Percentiles rank a stretch among this genome's conserved stretches.
These are phyloP conservation scores for Spergularia bocconei DNA, from an alignment of 148 eudicot species.

Conservation along the genomic window DNA sequence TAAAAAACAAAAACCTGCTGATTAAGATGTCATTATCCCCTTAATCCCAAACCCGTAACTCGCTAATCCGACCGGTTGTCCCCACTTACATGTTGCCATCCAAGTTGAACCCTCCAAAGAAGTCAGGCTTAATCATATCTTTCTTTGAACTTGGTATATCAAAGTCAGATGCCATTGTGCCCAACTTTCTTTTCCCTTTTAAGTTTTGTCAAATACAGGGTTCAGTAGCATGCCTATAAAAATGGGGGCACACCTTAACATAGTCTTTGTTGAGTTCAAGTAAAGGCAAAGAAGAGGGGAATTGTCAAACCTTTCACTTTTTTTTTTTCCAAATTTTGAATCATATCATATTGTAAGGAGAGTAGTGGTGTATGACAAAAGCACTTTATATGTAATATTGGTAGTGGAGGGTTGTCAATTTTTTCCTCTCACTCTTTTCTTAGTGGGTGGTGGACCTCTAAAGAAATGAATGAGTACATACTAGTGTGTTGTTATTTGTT, in stretches of 20 bases:
- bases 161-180: constrained; percentile 49
- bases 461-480: constrained; percentile 35
- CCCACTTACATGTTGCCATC: constrained; percentile 17
- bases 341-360: constrained; percentile 22
- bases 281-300: constrained; percentile 29
- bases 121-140: constrained; percentile 25
- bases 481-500: constrained; percentile 20
- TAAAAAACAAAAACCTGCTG: constrained; percentile 19
- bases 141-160: constrained; percentile 33
- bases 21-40: constrained; percentile 17
- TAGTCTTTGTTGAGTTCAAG: constrained; percentile 46
- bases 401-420: constrained; percentile 38
- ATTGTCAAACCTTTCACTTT: constrained; percentile 45
- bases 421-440: constrained; percentile 14
- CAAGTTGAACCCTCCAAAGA: constrained; percentile 21
- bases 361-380: constrained; percentile 58
- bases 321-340: constrained; percentile 22
- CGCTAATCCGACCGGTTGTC: constrained; percentile 26
- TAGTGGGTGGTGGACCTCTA: constrained; percentile 63
- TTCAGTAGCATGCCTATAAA: constrained; percentile 34
- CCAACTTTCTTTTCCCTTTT: constrained; percentile 29
- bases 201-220: constrained; percentile 42
- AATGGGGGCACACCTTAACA: constrained; percentile 23
- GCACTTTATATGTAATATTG: constrained; percentile 48
- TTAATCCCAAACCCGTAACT: constrained; percentile 18